Conservation (phyloP, 2,329 filamentous ascomycete species). For the Pseudocercospora musae region DNA sequence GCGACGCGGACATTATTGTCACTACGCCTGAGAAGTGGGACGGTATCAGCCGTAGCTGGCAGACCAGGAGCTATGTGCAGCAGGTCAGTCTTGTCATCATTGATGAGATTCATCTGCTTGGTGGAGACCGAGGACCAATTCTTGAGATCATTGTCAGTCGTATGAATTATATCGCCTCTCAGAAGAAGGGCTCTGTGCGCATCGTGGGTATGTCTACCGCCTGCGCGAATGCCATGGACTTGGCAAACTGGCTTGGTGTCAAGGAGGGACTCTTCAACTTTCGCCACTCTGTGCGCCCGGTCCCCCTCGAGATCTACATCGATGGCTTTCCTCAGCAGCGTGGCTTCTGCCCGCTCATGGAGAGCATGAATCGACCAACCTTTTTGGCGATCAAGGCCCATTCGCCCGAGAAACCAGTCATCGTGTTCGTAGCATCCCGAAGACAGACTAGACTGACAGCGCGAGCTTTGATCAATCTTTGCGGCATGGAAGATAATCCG, state of each 20-base stretch:
- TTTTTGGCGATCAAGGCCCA: constrained; percentile 96
- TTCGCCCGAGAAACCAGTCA: constrained; percentile 93
- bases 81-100: constrained; percentile 96
- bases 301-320: constrained; percentile 93
- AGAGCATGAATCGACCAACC: constrained; percentile 96
- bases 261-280: constrained; percentile 97
- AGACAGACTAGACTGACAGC: constrained; percentile 92
- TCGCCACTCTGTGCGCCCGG: constrained; percentile 90
- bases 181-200: constrained; percentile 83
- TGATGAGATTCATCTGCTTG: constrained; percentile 96
- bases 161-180: constrained; percentile 98
- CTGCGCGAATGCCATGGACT: constrained; percentile 89
- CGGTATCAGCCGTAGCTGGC: constrained; percentile 97
- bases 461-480: constrained; percentile 94
- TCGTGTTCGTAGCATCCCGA: constrained; percentile 95
- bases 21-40: constrained; percentile 99
- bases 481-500: constrained; percentile 97
- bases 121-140: constrained; percentile 93
- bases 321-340: constrained; percentile 94
- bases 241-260: constrained; percentile 95
- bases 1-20: constrained; percentile 95
- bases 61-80: constrained; percentile 92
- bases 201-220: constrained; percentile 99
- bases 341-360: constrained; percentile 96
- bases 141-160: constrained; percentile 88